Evolutionary conservation across 2,329 filamentous ascomycete genomes (phyloP), one percentile per base, ranked within the genome.

Genomic region (Trichoderma sp.): DNA sequence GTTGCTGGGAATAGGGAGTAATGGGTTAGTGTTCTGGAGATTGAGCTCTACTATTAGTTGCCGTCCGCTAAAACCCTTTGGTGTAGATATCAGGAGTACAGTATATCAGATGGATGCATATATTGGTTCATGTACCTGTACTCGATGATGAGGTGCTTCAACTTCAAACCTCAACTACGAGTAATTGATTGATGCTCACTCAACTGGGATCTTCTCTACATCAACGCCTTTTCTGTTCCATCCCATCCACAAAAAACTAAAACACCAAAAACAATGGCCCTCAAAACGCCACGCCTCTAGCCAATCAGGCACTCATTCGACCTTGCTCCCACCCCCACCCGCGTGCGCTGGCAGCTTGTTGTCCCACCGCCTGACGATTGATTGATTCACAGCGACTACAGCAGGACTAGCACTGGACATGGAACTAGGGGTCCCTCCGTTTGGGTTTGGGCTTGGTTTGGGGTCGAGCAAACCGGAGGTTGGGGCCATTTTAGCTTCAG

Each of bases 341-440:
- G 43, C 9, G 43, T 51, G 43, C n/a, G 43, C 43, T 51, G 43
- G 43, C 43, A 51, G 43, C 43, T 28, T 9, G 15, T 34, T 32
- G 51, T 56, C 30, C 57, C 57, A 60, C 57, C 57, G 57, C 57
- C 30, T 60, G 60, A 64, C 62, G 30, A 64, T 64, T 64, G 62
- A 32, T 24, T 43, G 36, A 39, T 39, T 39, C 14, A 39, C 62
- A 51, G 53, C 14, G 24, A 57, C 53, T 39, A 39, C 34, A 36
- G 34, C 34, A 8, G 15, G 36, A 39, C 36, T 39, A 39, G 36
- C 34, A 36, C 34, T 36, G 34, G 34, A 36, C 34, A 36, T 36
- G 15, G 36, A 39, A 39, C 36, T 57, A 57, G 39, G 65, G 65
- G 65, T 58, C 53, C 53, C 32, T 39, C 53, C 18, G 26, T 43